A percentile compares a stretch with the other conserved stretches of the same genome.
These are phyloP conservation scores for Nakazawaea ambrosiae DNA, from an alignment of 805 yeast genomes.

Conservation along the genomic window DNA sequence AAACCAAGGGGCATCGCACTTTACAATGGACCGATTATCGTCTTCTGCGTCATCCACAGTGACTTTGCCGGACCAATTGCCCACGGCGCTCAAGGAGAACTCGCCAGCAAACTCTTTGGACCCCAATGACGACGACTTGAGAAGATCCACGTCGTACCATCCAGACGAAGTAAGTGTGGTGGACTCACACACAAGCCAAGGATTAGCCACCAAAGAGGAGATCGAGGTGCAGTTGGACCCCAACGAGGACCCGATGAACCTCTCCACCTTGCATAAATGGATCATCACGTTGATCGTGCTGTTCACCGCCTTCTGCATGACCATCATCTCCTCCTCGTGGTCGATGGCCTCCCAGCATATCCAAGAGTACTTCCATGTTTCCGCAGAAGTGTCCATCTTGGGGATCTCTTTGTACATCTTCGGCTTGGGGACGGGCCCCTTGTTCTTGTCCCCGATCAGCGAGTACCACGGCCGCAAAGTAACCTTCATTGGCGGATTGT, in stretches of 20 bases:
- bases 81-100: too few species aligned
- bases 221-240: not conserved
- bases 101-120: too few species aligned
- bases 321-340: constrained; percentile 66
- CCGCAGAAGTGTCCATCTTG: constrained; percentile 54
- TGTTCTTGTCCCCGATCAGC: constrained; percentile 52
- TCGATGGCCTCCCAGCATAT: constrained; percentile 53
- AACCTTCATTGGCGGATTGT: constrained; percentile 42
- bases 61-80: too few species aligned
- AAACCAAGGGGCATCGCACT: too few species aligned
- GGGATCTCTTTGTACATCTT: constrained; percentile 50
- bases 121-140: too few species aligned
- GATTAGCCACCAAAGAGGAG: constrained; percentile 1
- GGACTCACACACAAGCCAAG: too few species aligned
- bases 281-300: constrained; percentile 47
- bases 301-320: constrained; percentile 49
- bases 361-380: constrained; percentile 36
- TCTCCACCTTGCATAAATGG: constrained; percentile 50
- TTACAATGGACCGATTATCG: too few species aligned
- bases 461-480: constrained; percentile 51
- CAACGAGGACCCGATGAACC: constrained; percentile 8
- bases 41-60: too few species aligned
- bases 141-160: too few species aligned
- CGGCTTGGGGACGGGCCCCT: constrained; percentile 60
- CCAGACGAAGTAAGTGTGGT: too few species aligned